Evolutionary conservation across 202 grass and related monocot genomes (phyloP), one percentile per base, ranked within the genome.

Genomic region (Brachypodium distachyon): DNA sequence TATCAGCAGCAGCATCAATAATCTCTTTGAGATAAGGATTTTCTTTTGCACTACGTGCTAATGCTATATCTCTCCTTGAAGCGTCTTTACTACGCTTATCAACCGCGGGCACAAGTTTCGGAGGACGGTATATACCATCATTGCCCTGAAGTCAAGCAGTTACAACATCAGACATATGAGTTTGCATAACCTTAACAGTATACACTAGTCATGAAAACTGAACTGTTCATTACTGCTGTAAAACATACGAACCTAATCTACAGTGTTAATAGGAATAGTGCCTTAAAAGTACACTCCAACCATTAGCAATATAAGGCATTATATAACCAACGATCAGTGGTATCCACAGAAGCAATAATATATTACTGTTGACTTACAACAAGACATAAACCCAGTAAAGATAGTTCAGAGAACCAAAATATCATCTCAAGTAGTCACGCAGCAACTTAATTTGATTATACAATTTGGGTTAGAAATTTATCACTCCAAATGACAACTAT

Each of bases 81-180:
- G 81, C 80, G 38, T 95, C 87, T 66, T 92, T 98, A 43, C 53
- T 55, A 27, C 64, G 63, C 77, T 87, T 98, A 77, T 88, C 89
- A 55, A 69, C 85, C 81, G 87, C 69, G 68, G 91, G 89, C 63
- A 87, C 84, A 89, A 95, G 85, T 81, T 82, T 90, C 0, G 87
- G 96, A 27, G 91, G 96, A 57, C 71, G 81, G 70, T 98, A 98
- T 36, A 98, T 14, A 46, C 85, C 80, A 79, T 74, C 85, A 19
- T 83, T 75, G 65, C 52, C 75, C 80, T 87, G 61, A 83, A 83
- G 21, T 74, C 62, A 77, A 61, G 2, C 2, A 55, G 44, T 6
- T 55, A n/a, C 7, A 7, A 62, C 59, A 78, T 88, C 69, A 90
- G 74, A 58, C 22, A 47, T 25, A 43, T 41, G n/a, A 31, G 23